Percentiles rank a stretch among this genome's conserved stretches.
These are phyloP conservation scores for Aspergillus quadrilineatus DNA, from an alignment of 2,329 filamentous ascomycete species.

Conservation along the genomic window DNA sequence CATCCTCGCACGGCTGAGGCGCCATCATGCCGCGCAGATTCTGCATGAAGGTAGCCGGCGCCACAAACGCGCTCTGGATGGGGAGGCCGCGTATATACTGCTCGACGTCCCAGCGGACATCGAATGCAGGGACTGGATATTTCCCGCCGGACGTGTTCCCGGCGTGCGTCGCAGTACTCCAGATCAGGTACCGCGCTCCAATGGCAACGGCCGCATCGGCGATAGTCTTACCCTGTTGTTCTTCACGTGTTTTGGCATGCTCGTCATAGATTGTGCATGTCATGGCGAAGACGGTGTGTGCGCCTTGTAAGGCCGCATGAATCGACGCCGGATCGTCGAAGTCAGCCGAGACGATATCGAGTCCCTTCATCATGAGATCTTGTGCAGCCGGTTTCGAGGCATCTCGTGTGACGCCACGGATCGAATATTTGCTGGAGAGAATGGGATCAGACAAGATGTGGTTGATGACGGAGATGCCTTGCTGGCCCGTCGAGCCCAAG, in stretches of 20 bases:
- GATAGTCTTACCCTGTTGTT: conserved; percentile 26
- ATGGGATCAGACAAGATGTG: conserved; percentile 44
- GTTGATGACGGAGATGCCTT: conserved; percentile 58
- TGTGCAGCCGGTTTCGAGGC: conserved; percentile 45
- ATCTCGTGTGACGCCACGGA: conserved; percentile 59
- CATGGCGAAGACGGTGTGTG: conserved; percentile 43
- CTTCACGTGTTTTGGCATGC: conserved; percentile 28
- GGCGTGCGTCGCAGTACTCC: conserved; percentile 23
- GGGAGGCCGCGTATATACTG: conserved; percentile 52
- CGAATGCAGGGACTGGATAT: conserved; percentile 46
- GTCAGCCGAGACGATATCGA: conserved; percentile 55
- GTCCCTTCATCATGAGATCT: conserved; percentile 47
- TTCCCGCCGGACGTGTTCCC: conserved; percentile 32
- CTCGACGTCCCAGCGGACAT: conserved; percentile 58
- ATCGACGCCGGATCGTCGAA: conserved; percentile 42
- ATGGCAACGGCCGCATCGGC: conserved; percentile 30
- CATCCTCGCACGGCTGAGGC: conserved; percentile 26
- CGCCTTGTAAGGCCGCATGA: conserved; percentile 44
- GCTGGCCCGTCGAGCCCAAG: conserved; percentile 60
- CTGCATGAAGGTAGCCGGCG: conserved; percentile 57
- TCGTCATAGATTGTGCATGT: conserved; percentile 21
- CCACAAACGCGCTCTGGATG: conserved; percentile 48
- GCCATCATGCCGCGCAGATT: conserved; percentile 40
- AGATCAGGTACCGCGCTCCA: conserved; percentile 33
- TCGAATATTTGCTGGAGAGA: conserved; percentile 49